Evolutionary conservation across 805 yeast species (phyloP).

Genomic region (Ogataea chonburiensis): DNA sequence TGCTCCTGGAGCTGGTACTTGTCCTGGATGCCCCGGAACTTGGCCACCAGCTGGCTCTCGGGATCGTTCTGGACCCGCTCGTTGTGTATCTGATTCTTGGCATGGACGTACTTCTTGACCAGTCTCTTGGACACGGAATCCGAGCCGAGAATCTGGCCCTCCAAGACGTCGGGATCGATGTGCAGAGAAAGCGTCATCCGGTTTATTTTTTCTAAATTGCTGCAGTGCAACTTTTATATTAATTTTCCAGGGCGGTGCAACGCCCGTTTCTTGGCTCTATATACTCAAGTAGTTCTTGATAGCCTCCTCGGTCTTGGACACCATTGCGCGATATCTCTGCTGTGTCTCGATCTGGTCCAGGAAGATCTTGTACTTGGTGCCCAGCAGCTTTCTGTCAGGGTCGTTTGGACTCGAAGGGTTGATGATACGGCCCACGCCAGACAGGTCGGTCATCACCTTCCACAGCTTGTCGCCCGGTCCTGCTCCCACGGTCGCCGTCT

Average conservation of each 20-base stretch:
- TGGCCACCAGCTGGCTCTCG: slow-evolving; percentile 25
- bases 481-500: slow-evolving; percentile 11
- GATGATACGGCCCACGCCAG: slow-evolving; percentile 81
- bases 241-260: slow-evolving; percentile 4
- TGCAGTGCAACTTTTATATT: not conserved
- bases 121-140: slow-evolving; percentile 11
- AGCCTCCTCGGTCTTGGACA: slow-evolving; percentile 47
- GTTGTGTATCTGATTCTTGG: slow-evolving; percentile 20
- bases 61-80: slow-evolving; percentile 9
- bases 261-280: slow-evolving; percentile 6
- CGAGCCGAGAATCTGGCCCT: slow-evolving; percentile 32
- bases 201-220: slow-evolving; percentile 1
- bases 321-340: slow-evolving; percentile 67
- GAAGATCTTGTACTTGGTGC: slow-evolving; percentile 81
- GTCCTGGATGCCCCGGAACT: slow-evolving; percentile 39
- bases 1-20: slow-evolving; percentile 60
- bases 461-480: slow-evolving; percentile 66
- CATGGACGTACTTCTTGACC: slow-evolving; percentile 22
- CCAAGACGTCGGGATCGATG: slow-evolving; percentile 44
- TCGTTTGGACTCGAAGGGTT: slow-evolving; percentile 56
- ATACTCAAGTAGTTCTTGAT: slow-evolving; percentile 30
- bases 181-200: slow-evolving; percentile 50
- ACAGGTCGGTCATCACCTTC: slow-evolving; percentile 81
- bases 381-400: slow-evolving; percentile 68
- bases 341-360: slow-evolving; percentile 85